Conservation (phyloP, 2,329 filamentous ascomycete genomes). For the Aspergillus viridinutans region DNA sequence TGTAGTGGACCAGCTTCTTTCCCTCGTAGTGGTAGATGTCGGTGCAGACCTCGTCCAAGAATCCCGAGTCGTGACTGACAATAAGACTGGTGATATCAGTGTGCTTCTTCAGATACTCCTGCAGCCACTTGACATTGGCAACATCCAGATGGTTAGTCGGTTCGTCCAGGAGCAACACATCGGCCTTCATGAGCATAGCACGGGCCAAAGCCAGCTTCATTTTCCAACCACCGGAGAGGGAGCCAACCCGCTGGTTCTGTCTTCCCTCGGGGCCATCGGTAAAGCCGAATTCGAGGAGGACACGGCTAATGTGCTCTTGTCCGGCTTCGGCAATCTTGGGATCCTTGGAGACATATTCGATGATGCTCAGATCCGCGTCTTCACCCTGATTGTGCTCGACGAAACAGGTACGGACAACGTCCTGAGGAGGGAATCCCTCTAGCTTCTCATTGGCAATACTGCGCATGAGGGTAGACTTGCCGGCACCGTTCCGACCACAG, state of each 20-base stretch:
- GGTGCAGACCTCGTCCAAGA: conserved; percentile 94
- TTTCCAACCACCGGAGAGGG: conserved; percentile 97
- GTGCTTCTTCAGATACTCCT: conserved; percentile 93
- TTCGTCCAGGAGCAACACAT: conserved; percentile 94
- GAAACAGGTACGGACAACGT: conserved; percentile 91
- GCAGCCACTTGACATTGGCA: conserved; percentile 90
- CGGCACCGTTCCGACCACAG: conserved; percentile 92
- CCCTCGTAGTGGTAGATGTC: conserved; percentile 99
- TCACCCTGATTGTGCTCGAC: conserved; percentile 99
- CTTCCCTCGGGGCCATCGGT: conserved; percentile 82
- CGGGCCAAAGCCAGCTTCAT: conserved; percentile 97
- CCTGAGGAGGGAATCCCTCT: conserved; percentile 90
- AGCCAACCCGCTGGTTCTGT: conserved; percentile 86
- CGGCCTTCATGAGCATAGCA: conserved; percentile 95
- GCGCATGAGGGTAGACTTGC: conserved; percentile 98
- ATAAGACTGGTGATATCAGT: conserved; percentile 96
- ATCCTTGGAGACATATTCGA: conserved; percentile 89
- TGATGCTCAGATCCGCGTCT: conserved; percentile 91
- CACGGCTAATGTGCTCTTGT: conserved; percentile 72
- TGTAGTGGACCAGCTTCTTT: conserved; percentile 74
- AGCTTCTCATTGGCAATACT: conserved; percentile 93
- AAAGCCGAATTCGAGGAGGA: conserved; percentile 90
- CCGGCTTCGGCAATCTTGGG: conserved; percentile 77
- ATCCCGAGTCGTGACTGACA: conserved; percentile 96
- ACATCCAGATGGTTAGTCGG: conserved; percentile 98